Evolutionary conservation across 2,329 filamentous ascomycete species (phyloP).

Genomic region (Leptographium flavum): DNA sequence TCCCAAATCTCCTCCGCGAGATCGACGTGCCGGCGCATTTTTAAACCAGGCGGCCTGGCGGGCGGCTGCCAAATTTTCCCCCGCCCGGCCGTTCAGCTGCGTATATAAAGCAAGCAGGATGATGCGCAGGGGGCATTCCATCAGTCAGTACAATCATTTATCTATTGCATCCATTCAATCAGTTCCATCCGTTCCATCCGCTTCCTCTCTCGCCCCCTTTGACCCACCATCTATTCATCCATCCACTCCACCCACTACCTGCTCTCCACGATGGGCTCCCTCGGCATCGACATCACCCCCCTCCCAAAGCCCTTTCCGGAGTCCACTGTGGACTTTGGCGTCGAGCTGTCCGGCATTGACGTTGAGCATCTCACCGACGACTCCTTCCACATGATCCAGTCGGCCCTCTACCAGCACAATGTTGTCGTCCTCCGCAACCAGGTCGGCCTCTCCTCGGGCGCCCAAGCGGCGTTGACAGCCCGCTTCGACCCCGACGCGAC

Average conservation of each 20-base stretch:
- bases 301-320: constrained; percentile 5
- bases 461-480: constrained; percentile 59
- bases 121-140: not conserved
- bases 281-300: constrained; percentile 4
- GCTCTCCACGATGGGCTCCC: constrained; percentile 8
- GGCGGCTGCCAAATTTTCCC: not conserved
- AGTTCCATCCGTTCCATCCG: too few relatives aligned
- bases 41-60: not conserved
- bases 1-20: not conserved
- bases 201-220: too few relatives aligned
- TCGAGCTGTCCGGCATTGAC: constrained; percentile 39
- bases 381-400: constrained; percentile 48
- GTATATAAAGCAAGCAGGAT: not conserved
- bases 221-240: too few relatives aligned
- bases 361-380: constrained; percentile 47
- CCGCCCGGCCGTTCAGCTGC: not conserved
- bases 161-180: not conserved
- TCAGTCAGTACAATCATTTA: not conserved
- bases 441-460: constrained; percentile 43
- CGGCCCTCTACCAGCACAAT: constrained; percentile 53
- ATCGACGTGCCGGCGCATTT: too few relatives aligned
- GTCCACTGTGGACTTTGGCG: constrained; percentile 40
- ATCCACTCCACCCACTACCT: too few relatives aligned
- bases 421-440: constrained; percentile 61
- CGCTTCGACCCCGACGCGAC: constrained; percentile 54